A percentile compares a stretch with the other conserved stretches of the same genome.
Conservation (phyloP, 345 rosid species). For the Eucalyptus decipiens region DNA sequence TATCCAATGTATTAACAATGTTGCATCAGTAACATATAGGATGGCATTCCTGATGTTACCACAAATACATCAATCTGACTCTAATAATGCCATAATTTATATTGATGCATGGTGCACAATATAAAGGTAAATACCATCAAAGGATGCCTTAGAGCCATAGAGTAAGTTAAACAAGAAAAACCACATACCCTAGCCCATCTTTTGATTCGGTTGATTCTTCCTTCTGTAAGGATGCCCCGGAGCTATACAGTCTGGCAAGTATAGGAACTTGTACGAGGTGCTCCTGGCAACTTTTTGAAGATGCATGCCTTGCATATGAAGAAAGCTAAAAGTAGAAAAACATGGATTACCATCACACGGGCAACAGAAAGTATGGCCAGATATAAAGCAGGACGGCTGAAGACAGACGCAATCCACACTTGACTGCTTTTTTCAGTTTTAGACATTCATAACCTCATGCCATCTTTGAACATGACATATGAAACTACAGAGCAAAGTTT, state of each 20-base stretch:
- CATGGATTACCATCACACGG: background rate
- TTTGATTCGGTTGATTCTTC: conserved; percentile 14
- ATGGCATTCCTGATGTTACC: background rate
- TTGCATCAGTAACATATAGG: background rate
- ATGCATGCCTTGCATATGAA: conserved; percentile 21
- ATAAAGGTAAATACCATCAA: background rate
- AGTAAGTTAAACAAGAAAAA: background rate
- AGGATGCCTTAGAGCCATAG: background rate
- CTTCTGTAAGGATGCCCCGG: conserved; percentile 42
- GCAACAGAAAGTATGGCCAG: background rate
- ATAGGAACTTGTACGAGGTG: background rate
- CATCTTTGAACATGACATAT: background rate
- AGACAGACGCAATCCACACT: background rate
- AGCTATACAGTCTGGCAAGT: conserved; percentile 36
- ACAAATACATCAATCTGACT: background rate
- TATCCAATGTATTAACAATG: background rate
- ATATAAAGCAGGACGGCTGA: background rate
- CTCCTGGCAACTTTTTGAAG: conserved; percentile 14
- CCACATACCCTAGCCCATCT: conserved; percentile 21
- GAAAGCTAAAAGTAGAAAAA: conserved; percentile 20
- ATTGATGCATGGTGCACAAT: too few relatives aligned
- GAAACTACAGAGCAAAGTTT: background rate
- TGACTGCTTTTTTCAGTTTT: background rate
- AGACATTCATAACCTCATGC: background rate
- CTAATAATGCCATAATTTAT: background rate